These are phyloP conservation scores for Mycena sp. DNA, from an alignment of 1,284 basidiomycete genomes.

Conservation along the genomic window DNA sequence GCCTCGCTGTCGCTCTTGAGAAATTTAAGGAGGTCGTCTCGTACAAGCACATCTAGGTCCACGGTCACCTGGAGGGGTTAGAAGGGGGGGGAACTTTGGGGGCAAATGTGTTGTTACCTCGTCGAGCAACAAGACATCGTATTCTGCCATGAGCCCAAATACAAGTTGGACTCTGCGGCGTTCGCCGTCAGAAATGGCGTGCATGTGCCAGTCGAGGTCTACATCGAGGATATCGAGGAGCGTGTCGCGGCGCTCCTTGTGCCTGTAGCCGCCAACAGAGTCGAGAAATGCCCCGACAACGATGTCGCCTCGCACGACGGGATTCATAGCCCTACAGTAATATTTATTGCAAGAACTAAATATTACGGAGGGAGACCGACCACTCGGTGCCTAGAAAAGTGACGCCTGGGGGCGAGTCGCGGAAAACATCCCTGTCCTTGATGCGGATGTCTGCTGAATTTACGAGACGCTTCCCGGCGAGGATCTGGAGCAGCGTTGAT, in stretches of 20 bases:
- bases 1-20: conserved; percentile 85
- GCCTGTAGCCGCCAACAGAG: conserved; percentile 94
- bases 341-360: too few species aligned
- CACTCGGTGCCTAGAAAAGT: conserved; percentile 82
- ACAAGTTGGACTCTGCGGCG: conserved; percentile 92
- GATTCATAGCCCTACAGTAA: conserved; percentile 82
- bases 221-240: conserved; percentile 94
- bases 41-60: conserved; percentile 97
- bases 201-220: conserved; percentile 94
- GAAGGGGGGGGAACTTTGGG: conserved; percentile 42
- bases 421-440: conserved; percentile 88
- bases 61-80: conserved; percentile 81
- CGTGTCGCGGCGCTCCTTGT: conserved; percentile 88
- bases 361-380: too few species aligned
- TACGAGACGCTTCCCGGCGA: conserved; percentile 92
- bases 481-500: conserved; percentile 92
- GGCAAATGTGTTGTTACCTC: conserved; percentile 72
- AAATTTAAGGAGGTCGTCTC: conserved; percentile 90
- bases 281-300: conserved; percentile 91
- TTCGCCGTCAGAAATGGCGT: conserved; percentile 94
- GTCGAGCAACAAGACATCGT: conserved; percentile 94
- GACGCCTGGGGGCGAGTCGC: conserved; percentile 75
- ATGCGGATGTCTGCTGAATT: conserved; percentile 74
- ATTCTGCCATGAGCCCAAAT: conserved; percentile 96
- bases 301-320: conserved; percentile 93